Conservation (phyloP, 805 yeast species). For the Grigorovia jiainica region DNA sequence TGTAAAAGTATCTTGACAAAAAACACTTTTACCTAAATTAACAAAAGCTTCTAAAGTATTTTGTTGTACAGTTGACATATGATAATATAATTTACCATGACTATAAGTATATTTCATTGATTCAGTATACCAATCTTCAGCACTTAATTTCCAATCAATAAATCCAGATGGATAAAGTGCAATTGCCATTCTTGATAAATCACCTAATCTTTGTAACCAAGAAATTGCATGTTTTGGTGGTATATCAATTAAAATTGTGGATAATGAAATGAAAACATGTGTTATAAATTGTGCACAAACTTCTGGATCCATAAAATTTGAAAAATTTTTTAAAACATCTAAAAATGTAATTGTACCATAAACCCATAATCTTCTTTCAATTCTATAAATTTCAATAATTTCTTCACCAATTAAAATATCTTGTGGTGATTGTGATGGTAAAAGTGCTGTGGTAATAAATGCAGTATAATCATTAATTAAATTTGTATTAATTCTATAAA, state of each 20-base stretch:
- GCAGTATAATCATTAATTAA: slow-evolving; percentile 64
- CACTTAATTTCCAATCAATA: slow-evolving; percentile 78
- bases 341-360: slow-evolving; percentile 75
- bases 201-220: slow-evolving; percentile 84
- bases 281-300: slow-evolving; percentile 67
- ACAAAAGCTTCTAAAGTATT: slow-evolving; percentile 62
- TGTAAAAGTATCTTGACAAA: slow-evolving; percentile 74
- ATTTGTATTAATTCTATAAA: slow-evolving; percentile 57
- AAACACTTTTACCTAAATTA: slow-evolving; percentile 68
- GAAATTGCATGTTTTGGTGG: slow-evolving; percentile 29
- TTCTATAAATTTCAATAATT: slow-evolving; percentile 66
- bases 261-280: slow-evolving; percentile 51
- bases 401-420: slow-evolving; percentile 46
- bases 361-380: slow-evolving; percentile 76
- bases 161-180: slow-evolving; percentile 70
- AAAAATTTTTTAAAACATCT: slow-evolving; percentile 67
- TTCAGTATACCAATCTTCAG: slow-evolving; percentile 74
- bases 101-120: slow-evolving; percentile 70
- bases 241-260: slow-evolving; percentile 33
- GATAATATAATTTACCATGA: slow-evolving; percentile 79
- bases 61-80: slow-evolving; percentile 79
- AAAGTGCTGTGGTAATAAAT: slow-evolving; percentile 58
- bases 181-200: slow-evolving; percentile 78
- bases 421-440: slow-evolving; percentile 53
- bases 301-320: slow-evolving; percentile 68